Base-by-base conservation (phyloP, 148 eudicot genomes). In the Tetragonia tetragonoides region DNA sequence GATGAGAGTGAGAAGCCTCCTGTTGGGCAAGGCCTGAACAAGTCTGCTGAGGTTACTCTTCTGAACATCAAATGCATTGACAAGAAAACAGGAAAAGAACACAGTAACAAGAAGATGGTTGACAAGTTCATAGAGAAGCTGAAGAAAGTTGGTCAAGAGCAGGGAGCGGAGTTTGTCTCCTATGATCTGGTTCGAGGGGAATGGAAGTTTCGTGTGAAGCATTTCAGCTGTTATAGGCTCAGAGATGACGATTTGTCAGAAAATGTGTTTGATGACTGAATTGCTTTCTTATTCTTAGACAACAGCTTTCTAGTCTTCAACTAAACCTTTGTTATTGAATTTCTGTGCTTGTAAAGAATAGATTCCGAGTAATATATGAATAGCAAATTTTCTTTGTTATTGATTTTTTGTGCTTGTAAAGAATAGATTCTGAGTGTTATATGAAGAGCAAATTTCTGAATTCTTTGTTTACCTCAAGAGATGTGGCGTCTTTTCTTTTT, bases 11-110 rank as follows among this genome's bases (percentile, higher is more conserved):
- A 83, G 79, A 90, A 87, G 77, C 91, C 94, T 2, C 84, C 88
- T 11, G 74, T 88, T 49, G 95, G 97, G 20, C 79, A 88, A 80
- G 89, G 96, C 82, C 91, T 91, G 53, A 93, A 91, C 81, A 89
- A 90, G 80, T 76, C 86, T 0, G 98, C 98, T 42, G 90, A 85
- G 85, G 85, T 91, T 20, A 88, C 93, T 66, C 89, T 93, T 16
- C 80, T 86, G 34, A 89, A 90, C 51, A 74, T 93, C 63, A 89
- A 82, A 69, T 89, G 90, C 68, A 46, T 68, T 40, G 85, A 87
- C 67, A 89, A 83, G 83, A 79, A 66, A 54, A 89, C 89, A 0
- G 93, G 95, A 20, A 76, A 78, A 59, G 74, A 72, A 24, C 83
- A 82, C 69, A 66, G 28, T 0, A 78, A 83, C 28, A 89, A 88